phyloP scores from a whole-genome alignment of 106 monocot genomes.

The Triglochin maritima region DNA sequence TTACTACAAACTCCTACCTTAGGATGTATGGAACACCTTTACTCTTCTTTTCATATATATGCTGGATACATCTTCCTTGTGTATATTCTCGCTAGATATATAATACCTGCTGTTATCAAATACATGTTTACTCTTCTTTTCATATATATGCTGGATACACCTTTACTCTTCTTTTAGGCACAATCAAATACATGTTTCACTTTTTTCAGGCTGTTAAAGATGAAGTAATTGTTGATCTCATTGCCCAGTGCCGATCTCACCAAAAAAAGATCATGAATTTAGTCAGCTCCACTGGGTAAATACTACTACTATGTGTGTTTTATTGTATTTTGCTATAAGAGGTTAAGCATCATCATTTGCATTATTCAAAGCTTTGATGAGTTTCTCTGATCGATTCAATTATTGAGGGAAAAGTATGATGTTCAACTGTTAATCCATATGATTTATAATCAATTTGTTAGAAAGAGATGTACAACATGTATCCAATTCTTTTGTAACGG shows the following conservation, averaged over 20 bases:
- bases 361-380: no score
- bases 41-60: background rate
- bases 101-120: no score
- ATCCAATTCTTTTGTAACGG: no score
- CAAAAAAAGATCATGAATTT: constrained; percentile 67
- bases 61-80: background rate
- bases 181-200: background rate
- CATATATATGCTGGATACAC: background rate
- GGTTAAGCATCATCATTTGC: no score
- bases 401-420: no score
- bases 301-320: background rate
- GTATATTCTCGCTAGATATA: no score
- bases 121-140: background rate
- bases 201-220: constrained; percentile 66
- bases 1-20: no score
- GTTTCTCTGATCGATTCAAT: no score
- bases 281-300: constrained; percentile 60
- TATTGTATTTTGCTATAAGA: no score
- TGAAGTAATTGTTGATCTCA: constrained; percentile 79
- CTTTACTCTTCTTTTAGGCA: background rate
- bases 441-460: no score
- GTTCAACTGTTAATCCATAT: no score
- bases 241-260: constrained; percentile 62
- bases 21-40: background rate
- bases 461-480: no score